phyloP scores from a whole-genome alignment of 73 alveolate species.

The Paramecium sexaurelia region DNA sequence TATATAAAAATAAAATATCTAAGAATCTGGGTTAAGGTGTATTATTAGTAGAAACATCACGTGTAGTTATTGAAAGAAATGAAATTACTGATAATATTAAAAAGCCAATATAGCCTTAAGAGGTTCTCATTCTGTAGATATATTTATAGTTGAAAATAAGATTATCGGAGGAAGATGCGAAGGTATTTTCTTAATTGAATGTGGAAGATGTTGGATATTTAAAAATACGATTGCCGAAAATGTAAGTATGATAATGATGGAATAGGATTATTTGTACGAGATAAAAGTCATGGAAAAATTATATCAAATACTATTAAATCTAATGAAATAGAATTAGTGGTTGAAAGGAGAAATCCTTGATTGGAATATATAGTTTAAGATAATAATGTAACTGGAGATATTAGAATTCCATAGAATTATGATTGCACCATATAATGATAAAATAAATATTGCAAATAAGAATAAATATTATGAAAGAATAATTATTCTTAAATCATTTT shows the following conservation, averaged over 20 bases:
- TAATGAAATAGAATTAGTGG: slow-evolving; percentile 61
- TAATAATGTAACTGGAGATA: slow-evolving; percentile 59
- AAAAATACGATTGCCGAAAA: slow-evolving; percentile 89
- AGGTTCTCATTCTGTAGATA: slow-evolving; percentile 89
- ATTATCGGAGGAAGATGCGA: slow-evolving; percentile 93
- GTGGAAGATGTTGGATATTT: slow-evolving; percentile 87
- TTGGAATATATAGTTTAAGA: slow-evolving; percentile 11
- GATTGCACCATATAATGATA: slow-evolving; percentile 59
- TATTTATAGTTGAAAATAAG: slow-evolving; percentile 84
- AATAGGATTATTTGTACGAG: slow-evolving; percentile 65
- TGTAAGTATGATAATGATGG: slow-evolving; percentile 65
- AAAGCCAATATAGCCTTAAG: slow-evolving; percentile 97
- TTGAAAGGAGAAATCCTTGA: slow-evolving; percentile 44
- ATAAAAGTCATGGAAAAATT: slow-evolving; percentile 65
- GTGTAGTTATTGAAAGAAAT: slow-evolving; percentile 91
- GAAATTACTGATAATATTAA: slow-evolving; percentile 89
- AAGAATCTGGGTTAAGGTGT: slow-evolving; percentile 93
- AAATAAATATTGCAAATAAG: not conserved
- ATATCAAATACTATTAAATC: slow-evolving; percentile 9
- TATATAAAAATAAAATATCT: slow-evolving; percentile 80
- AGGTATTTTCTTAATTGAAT: slow-evolving; percentile 91
- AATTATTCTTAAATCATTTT: not conserved
- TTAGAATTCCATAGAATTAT: slow-evolving; percentile 54
- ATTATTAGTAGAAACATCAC: slow-evolving; percentile 90
- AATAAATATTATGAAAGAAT: too few relatives aligned